Conservation (phyloP, 2,329 filamentous ascomycete species). For the Dactylonectria estremocensis region DNA sequence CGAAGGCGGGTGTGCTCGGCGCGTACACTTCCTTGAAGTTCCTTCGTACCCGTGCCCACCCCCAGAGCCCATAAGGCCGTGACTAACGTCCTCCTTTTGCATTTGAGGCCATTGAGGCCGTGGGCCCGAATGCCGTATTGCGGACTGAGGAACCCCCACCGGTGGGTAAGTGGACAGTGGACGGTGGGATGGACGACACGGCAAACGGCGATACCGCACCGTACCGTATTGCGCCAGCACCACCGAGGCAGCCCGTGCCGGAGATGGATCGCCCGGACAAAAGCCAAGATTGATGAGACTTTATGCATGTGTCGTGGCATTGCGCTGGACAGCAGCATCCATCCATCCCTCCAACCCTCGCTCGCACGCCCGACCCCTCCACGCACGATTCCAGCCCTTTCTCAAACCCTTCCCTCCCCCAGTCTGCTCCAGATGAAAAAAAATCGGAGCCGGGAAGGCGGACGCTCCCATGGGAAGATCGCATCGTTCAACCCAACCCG, state of each 20-base stretch:
- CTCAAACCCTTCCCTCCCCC: constrained; percentile 31
- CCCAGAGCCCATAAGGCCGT: constrained; percentile 32
- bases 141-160: constrained; percentile 14
- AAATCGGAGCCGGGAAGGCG: constrained; percentile 46
- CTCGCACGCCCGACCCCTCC: constrained; percentile 32
- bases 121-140: constrained; percentile 3
- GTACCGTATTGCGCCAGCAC: constrained; percentile 3
- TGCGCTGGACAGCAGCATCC: constrained; percentile 40
- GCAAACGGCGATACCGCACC: constrained; percentile 5
- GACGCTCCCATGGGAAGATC: constrained; percentile 48
- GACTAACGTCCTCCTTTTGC: neutral
- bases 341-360: constrained; percentile 13
- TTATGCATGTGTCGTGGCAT: constrained; percentile 53
- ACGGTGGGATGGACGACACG: constrained; percentile 4
- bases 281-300: constrained; percentile 39
- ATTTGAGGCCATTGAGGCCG: constrained; percentile 29
- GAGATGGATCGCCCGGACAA: constrained; percentile 37
- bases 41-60: constrained; percentile 30
- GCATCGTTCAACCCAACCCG: constrained; percentile 41
- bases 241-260: constrained; percentile 10
- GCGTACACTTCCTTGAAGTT: constrained; percentile 26
- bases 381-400: constrained; percentile 32
- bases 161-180: neutral
- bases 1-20: constrained; percentile 32
- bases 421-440: constrained; percentile 40